Percentiles rank a stretch among this genome's conserved stretches.
These are phyloP conservation scores for Pyrenula massariospora DNA, from an alignment of 495 filamentous ascomycete genomes.

Conservation along the genomic window DNA sequence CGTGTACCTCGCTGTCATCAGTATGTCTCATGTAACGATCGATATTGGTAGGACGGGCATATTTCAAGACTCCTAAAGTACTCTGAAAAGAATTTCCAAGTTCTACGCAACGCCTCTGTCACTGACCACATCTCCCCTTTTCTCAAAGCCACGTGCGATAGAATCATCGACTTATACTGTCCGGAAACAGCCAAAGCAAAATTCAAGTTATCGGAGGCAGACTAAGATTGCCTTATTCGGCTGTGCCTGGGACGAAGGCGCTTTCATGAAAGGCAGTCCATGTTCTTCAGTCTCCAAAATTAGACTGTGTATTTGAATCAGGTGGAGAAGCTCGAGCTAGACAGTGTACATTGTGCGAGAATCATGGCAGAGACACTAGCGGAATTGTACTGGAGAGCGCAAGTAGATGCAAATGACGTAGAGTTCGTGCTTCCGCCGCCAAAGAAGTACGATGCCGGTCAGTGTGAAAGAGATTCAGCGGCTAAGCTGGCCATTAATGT, in stretches of 20 bases:
- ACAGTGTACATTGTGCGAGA: conserved; percentile 7
- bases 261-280: neutral
- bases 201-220: neutral
- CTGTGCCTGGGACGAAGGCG: neutral
- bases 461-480: no score
- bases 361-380: conserved; percentile 35
- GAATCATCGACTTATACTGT: no score
- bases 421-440: conserved; percentile 32
- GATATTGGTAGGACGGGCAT: no score
- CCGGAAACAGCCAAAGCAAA: neutral
- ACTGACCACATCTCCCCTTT: neutral
- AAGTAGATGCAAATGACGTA: conserved; percentile 34
- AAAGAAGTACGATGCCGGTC: no score
- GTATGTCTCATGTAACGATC: no score
- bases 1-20: no score
- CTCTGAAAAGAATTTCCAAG: no score
- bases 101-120: no score
- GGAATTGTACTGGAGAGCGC: conserved; percentile 27
- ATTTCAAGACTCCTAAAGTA: no score
- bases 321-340: conserved; percentile 26
- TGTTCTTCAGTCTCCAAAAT: conserved; percentile 29
- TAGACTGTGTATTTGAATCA: conserved; percentile 36
- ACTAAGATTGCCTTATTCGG: neutral
- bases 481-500: neutral
- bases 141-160: no score